Evolutionary conservation across 2,329 filamentous ascomycete genomes (phyloP), one percentile per base, ranked within the genome.

Genomic region (Botrytis deweyae): DNA sequence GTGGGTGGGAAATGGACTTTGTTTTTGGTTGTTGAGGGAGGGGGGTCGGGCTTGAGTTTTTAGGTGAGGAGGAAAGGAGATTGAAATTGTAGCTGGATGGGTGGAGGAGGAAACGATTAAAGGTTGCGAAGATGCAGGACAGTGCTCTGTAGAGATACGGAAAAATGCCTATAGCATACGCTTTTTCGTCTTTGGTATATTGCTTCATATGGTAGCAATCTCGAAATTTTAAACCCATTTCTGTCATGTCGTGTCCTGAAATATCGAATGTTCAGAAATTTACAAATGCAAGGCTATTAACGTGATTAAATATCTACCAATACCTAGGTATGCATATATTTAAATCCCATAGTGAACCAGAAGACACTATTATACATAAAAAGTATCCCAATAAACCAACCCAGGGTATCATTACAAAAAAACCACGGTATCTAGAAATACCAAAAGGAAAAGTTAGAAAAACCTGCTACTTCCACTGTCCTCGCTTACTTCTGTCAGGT

Each of bases 1-100:
- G 84, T 86, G 84, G 84, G 79, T 78, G 25, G 83, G 83, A 4
- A 86, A 86, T 79, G 38, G 81, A 1, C 81, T 81, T 74, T 86
- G 84, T 75, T 79, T 86, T 49, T 77, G 77, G 29, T 73, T 84
- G 74, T 74, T 84, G 62, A 82, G 80, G 80, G 75, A 80, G 62
- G 81, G 79, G 25, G 80, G 78, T 18, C 78, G 62, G 10, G 46
- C 25, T 74, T 84, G 61, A 82, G 80, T 80, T 75, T 79, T 64
- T 80, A 78, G 33, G 4, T 33, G 33, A 33, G 33, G 33, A 33
- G n/a, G n/a, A n/a, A 22, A 16, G 14, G 58, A 29, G 38, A 46
- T 46, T 46, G 7, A 46, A 46, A 20, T 33, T 33, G 33, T 33
- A 33, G 33, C 33, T 33, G 33, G 16, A 40, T n/a, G n/a, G 14